phyloP scores from a whole-genome alignment of 345 rosid genomes.

The Linum trigynum region DNA sequence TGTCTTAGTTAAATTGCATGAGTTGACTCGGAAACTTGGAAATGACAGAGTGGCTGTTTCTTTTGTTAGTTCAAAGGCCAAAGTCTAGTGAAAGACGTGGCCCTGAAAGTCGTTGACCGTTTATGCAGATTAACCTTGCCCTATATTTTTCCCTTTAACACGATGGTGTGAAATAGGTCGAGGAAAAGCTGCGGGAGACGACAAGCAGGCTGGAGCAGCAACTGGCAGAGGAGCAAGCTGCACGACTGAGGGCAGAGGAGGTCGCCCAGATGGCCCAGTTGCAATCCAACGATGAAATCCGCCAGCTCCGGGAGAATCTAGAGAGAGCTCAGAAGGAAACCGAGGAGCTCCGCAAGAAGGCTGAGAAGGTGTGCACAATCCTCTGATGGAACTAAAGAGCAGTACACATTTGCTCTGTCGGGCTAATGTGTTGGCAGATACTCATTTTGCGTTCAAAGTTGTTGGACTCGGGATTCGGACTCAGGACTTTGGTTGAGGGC shows the following conservation, averaged over 20 bases:
- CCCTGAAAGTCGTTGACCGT: too few relatives aligned
- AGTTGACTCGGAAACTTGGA: too few relatives aligned
- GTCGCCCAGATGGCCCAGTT: conserved; percentile 42
- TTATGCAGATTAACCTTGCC: too few relatives aligned
- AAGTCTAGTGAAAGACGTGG: too few relatives aligned
- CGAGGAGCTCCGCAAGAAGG: conserved; percentile 44
- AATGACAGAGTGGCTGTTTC: too few relatives aligned
- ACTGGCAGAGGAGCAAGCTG: conserved; percentile 74
- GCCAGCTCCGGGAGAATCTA: conserved; percentile 60
- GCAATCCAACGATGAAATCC: conserved; percentile 63
- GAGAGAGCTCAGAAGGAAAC: conserved; percentile 60
- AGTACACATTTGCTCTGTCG: neutral
- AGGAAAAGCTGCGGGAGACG: conserved; percentile 65
- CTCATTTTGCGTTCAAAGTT: too few relatives aligned
- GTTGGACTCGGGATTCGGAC: too few relatives aligned
- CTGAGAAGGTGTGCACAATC: conserved; percentile 44
- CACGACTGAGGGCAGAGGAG: conserved; percentile 61
- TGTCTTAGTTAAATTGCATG: too few relatives aligned
- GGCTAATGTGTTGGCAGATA: too few relatives aligned
- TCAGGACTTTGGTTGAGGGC: too few relatives aligned
- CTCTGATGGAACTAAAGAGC: conserved; percentile 25
- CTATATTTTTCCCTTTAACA: too few relatives aligned
- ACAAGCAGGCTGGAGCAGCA: conserved; percentile 60
- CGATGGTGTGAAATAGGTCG: conserved; percentile 36
- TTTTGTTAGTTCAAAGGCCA: too few relatives aligned